A percentile compares a stretch with the other conserved stretches of the same genome.
phyloP scores from a whole-genome alignment of 176 grass and related monocot species.

The maize (Zea mays) region DNA sequence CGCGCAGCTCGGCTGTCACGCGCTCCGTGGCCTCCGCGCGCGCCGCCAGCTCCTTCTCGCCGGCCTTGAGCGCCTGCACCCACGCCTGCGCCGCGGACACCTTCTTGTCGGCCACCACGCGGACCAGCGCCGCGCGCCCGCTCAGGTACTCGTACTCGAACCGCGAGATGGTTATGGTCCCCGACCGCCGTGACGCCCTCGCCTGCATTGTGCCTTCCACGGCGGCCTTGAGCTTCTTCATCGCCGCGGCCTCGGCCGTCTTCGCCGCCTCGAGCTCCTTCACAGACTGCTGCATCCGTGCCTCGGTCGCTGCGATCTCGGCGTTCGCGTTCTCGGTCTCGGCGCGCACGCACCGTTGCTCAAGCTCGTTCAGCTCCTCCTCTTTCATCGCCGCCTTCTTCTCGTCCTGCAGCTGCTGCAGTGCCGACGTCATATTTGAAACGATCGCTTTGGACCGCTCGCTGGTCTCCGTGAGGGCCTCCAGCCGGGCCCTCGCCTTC shows the following conservation, averaged over 20 bases:
- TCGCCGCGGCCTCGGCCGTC: conserved; percentile 53
- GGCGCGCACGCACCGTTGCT: conserved; percentile 41
- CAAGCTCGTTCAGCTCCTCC: conserved; percentile 45
- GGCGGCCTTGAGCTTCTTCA: conserved; percentile 61
- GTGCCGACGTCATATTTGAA: conserved; percentile 55
- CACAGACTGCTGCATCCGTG: conserved; percentile 35
- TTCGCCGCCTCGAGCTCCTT: conserved; percentile 68
- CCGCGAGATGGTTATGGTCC: conserved; percentile 66
- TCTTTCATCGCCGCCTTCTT: conserved; percentile 52
- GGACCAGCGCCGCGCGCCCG: conserved; percentile 45
- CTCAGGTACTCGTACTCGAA: conserved; percentile 86
- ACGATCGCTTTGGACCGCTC: conserved; percentile 65
- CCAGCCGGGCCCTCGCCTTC: conserved; percentile 64
- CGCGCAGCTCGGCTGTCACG: conserved; percentile 35
- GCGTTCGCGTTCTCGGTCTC: conserved; percentile 39
- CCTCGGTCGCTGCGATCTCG: conserved; percentile 43
- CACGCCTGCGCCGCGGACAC: conserved; percentile 73
- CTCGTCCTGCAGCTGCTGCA: conserved; percentile 67
- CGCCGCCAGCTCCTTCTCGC: conserved; percentile 62
- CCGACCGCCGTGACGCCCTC: conserved; percentile 30
- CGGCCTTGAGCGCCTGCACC: conserved; percentile 59
- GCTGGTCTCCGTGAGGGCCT: conserved; percentile 46
- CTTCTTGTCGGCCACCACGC: conserved; percentile 75
- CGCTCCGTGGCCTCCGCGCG: conserved; percentile 43
- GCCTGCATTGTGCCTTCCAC: conserved; percentile 49